A percentile compares a stretch with the other conserved stretches of the same genome.
These are phyloP conservation scores for Cucumis cinereus DNA, from an alignment of 306 rosid genomes.

Conservation along the genomic window DNA sequence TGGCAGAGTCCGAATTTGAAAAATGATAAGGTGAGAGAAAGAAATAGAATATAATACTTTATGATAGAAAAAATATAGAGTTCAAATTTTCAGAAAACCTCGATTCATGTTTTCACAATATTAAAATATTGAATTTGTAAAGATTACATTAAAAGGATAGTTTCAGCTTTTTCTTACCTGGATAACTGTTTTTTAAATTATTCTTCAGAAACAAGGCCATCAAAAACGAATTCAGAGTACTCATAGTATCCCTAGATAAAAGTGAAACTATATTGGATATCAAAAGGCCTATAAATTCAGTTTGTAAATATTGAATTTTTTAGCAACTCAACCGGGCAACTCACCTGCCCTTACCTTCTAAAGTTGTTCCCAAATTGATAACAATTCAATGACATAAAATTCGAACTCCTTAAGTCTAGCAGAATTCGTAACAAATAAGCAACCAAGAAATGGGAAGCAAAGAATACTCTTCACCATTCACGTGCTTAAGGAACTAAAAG, in stretches of 20 bases:
- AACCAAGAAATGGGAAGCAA: background rate
- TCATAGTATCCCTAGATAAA: background rate
- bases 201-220: background rate
- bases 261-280: background rate
- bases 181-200: background rate
- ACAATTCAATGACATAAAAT: background rate
- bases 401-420: background rate
- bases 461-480: background rate
- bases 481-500: background rate
- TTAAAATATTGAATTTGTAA: background rate
- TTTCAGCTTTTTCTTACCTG: background rate
- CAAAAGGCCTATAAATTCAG: background rate
- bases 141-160: background rate
- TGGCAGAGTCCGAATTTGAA: background rate
- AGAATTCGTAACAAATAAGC: background rate
- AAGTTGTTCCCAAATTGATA: background rate
- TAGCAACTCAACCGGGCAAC: background rate
- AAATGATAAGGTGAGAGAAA: background rate
- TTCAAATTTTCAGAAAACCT: background rate
- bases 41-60: background rate
- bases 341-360: background rate
- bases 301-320: background rate
- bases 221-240: background rate
- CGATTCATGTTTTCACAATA: background rate
- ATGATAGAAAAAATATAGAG: background rate